Evolutionary conservation across 768 basidiomycete species (phyloP).

Genomic region (Termitomyces sp.): DNA sequence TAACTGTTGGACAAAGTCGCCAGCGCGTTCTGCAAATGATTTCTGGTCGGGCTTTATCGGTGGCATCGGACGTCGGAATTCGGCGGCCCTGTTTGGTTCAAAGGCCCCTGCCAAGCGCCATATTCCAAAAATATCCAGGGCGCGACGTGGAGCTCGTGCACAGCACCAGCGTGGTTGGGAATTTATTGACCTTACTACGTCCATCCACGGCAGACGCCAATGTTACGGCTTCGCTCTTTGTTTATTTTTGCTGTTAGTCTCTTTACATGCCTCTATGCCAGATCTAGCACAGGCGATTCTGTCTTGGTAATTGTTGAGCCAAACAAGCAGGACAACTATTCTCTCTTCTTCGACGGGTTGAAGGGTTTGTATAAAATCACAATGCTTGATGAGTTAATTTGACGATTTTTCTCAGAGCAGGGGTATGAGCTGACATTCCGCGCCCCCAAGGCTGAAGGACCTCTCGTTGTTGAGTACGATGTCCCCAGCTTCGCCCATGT

Average conservation of each 20-base stretch:
- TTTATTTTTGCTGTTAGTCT: slow-evolving; percentile 27
- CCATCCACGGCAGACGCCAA: slow-evolving; percentile 15
- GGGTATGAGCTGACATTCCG: slow-evolving; percentile 90
- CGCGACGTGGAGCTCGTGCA: slow-evolving; percentile 18
- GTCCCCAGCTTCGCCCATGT: slow-evolving; percentile 79
- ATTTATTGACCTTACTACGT: slow-evolving; percentile 9
- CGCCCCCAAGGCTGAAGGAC: slow-evolving; percentile 66
- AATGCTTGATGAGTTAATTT: neutral
- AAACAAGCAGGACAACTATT: slow-evolving; percentile 63
- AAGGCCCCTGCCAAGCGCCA: slow-evolving; percentile 8
- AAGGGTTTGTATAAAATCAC: slow-evolving; percentile 41
- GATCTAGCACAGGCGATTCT: slow-evolving; percentile 75
- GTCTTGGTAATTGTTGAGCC: slow-evolving; percentile 85
- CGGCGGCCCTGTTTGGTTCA: slow-evolving; percentile 10
- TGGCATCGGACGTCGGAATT: neutral
- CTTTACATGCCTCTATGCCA: slow-evolving; percentile 36
- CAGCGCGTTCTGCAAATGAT: slow-evolving; percentile 8
- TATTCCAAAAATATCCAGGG: slow-evolving; percentile 16
- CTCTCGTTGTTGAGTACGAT: slow-evolving; percentile 63
- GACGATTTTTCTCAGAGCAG: slow-evolving; percentile 38
- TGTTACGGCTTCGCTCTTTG: slow-evolving; percentile 33
- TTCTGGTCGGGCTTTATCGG: slow-evolving; percentile 26
- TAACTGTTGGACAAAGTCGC: slow-evolving; percentile 14
- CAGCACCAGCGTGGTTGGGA: slow-evolving; percentile 9
- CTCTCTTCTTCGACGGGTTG: slow-evolving; percentile 76